Base-by-base conservation (phyloP, 148 eudicot genomes). In the Talinum fruticosum region DNA sequence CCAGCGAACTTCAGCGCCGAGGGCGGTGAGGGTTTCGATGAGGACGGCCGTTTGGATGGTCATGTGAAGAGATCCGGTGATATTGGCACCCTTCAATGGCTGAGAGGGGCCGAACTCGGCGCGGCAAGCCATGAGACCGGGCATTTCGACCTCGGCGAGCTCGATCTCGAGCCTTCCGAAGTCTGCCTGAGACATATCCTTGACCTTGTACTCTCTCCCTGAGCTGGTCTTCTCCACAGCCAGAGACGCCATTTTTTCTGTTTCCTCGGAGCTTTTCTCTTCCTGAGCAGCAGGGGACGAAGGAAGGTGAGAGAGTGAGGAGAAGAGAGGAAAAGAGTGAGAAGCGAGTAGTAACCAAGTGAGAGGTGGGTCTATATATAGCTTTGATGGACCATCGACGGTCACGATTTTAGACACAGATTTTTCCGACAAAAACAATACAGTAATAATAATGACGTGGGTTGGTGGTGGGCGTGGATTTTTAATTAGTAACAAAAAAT, bases 1-100 rank as follows among this genome's bases (percentile, higher is more conserved):
- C 99, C 99, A 96, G 8, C 99, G 80, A 28, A 96, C 99, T 77
- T 96, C 99, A 44, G 99, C 99, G 28, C 99, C 97, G 8, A 95
- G 83, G 6, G 99, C 91, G 32, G 99, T 93, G 8, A 95, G 87
- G 73, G 99, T 95, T 35, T 95, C 99, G 78, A 95, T 95, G 77
- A 95, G 85, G 30, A 96, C 99, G 28, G 97, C 99, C 54, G 97
- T 96, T 59, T 93, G 99, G 72, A 96, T 93, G 1, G 99, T 96
- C 99, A 96, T 96, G 81, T 96, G 99, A 14, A 93, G 94, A 5
- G 94, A 90, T 4, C 99, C 97, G 29, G 97, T 93, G 81, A 96
- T 93, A 34, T 62, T 83, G 13, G 99, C 99, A 0, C 99, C 99
- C 72, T 91, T 90, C 65, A 96, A 91, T 0, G 97, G 99, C 85